These are phyloP conservation scores for Fragaria iinumae DNA, from an alignment of 306 rosid genomes.

Conservation along the genomic window DNA sequence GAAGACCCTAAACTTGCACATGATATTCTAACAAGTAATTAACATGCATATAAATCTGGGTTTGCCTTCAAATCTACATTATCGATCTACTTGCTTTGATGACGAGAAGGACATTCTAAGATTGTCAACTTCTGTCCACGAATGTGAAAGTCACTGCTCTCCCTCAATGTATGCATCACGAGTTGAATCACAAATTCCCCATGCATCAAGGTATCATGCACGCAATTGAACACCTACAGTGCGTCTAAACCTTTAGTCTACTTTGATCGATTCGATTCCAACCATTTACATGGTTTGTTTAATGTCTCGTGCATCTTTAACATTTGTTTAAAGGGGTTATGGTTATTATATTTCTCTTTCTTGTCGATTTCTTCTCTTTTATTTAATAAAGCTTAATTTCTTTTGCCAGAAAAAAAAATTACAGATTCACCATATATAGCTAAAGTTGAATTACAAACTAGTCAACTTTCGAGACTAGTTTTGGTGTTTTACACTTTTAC, in stretches of 20 bases:
- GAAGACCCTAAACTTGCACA: too few species aligned
- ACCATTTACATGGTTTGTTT: too few species aligned
- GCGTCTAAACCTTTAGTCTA: too few species aligned
- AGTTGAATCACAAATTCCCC: neutral
- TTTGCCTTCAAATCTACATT: neutral
- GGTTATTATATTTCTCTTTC: too few species aligned
- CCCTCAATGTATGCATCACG: neutral
- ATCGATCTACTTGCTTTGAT: neutral
- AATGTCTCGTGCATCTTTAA: too few species aligned
- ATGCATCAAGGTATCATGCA: too few species aligned
- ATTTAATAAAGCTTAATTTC: too few species aligned
- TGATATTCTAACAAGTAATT: neutral
- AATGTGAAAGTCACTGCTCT: neutral
- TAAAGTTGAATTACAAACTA: neutral
- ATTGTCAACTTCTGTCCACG: neutral
- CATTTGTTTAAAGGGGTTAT: too few species aligned
- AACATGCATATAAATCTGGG: neutral
- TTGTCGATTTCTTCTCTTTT: too few species aligned
- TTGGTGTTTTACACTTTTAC: neutral
- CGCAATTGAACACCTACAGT: too few species aligned
- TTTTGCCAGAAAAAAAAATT: neutral
- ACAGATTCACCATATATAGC: neutral
- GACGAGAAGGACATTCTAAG: neutral
- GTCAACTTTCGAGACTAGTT: neutral
- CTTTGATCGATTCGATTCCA: too few species aligned